Evolutionary conservation across 768 basidiomycete genomes (phyloP), one percentile per base, ranked within the genome.

Genomic region (Boletus rubroflammeus): DNA sequence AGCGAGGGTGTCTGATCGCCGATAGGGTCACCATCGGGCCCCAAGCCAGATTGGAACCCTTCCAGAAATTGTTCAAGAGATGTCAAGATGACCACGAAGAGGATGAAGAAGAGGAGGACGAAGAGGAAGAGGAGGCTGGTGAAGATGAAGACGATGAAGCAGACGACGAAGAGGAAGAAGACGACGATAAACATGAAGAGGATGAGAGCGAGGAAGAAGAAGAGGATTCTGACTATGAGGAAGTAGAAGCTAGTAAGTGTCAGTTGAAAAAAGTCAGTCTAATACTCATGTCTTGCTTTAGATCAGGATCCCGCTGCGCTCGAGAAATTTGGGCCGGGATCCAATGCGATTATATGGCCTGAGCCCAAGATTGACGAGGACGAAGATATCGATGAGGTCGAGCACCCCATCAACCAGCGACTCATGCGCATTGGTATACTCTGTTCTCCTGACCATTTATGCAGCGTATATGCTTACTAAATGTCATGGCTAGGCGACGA

Each of bases 321-420:
- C 48, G 69, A 72, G 23, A 66, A 75, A 36, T 73, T 94, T 28
- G 93, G 93, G n/a, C 64, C 75, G 11, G 81, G 80, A 47, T 83
- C 85, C 2, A 86, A 90, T 62, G 94, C 90, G 0, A 79, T 88
- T 49, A 77, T 93, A 46, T 97, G 91, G 93, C 90, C 92, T 1
- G 67, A 67, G n/a, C 74, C 73, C n/a, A 74, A 72, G 46, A 75
- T 80, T 5, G 79, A 82, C 11, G 79, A 85, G 43, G 82, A 83
- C 36, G 85, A 83, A 13, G 86, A 84, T 19, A 76, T 83, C 29
- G 80, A 85, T 15, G 78, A 78, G 54, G 78, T 82, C 11, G 81
- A 85, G 38, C 78, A 78, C 28, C 76, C 85, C n/a, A 81, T 81
- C 55, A 91, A 90, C 63, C 82, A 81, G 55, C 78, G 85, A 40